Percentiles rank a stretch among this genome's conserved stretches.
Conservation (phyloP, 345 rosid genomes). For the Eucalyptus microcorys region DNA sequence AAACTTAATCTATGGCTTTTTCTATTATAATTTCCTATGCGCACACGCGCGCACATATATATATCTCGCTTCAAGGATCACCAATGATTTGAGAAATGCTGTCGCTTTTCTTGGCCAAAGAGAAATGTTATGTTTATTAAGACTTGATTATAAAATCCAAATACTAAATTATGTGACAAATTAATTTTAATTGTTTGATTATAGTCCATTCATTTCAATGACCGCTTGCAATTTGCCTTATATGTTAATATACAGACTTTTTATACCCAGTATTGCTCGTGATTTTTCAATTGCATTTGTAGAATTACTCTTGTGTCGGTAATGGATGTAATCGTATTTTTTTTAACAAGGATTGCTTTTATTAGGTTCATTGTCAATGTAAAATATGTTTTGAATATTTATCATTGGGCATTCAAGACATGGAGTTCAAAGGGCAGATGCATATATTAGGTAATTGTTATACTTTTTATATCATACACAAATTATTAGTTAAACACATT, state of each 20-base stretch:
- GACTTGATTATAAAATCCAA: neutral
- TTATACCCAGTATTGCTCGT: neutral
- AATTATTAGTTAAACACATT: no score
- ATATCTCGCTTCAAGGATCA: neutral
- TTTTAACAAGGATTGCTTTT: neutral
- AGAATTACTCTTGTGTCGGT: no score
- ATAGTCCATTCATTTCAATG: neutral
- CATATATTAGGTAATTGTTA: neutral
- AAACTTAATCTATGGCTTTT: neutral
- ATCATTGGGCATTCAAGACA: neutral
- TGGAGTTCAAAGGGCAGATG: neutral
- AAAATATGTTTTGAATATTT: no score
- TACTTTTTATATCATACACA: neutral
- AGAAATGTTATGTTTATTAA: neutral
- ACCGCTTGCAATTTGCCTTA: neutral
- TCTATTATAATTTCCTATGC: neutral
- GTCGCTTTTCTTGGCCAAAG: no score
- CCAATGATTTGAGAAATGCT: neutral
- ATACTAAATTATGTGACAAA: neutral
- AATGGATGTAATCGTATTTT: neutral
- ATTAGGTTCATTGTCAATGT: neutral
- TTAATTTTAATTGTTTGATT: neutral
- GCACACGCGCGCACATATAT: neutral
- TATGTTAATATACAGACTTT: neutral
- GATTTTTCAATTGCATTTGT: neutral